Conservation (phyloP, 1,284 basidiomycete genomes). For the Apiotrichum mycotoxinovorans region DNA sequence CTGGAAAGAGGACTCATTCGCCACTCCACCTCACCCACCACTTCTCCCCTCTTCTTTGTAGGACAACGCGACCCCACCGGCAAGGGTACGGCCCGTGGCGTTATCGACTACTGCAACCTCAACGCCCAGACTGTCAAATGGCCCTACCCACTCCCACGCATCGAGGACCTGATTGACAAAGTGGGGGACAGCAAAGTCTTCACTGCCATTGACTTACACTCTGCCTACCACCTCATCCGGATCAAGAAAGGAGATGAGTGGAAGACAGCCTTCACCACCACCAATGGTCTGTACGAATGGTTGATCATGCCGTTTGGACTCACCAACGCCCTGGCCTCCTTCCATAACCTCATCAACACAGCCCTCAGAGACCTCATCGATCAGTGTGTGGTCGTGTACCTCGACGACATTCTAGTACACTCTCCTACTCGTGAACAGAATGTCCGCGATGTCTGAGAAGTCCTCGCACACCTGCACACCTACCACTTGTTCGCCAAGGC, state of each 20-base stretch:
- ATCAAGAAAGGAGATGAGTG: slow-evolving; percentile 47
- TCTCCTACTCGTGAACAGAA: slow-evolving; percentile 50
- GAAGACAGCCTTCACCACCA: slow-evolving; percentile 41
- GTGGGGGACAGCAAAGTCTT: slow-evolving; percentile 19
- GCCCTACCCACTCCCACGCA: slow-evolving; percentile 44
- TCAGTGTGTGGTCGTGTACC: slow-evolving; percentile 29
- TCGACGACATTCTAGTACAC: slow-evolving; percentile 35
- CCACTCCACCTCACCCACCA: slow-evolving; percentile 29
- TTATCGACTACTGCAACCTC: slow-evolving; percentile 52
- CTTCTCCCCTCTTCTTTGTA: slow-evolving; percentile 52
- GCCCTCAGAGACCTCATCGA: slow-evolving; percentile 30
- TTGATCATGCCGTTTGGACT: slow-evolving; percentile 49
- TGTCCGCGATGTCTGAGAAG: not conserved
- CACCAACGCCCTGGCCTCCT: slow-evolving; percentile 47
- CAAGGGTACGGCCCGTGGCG: slow-evolving; percentile 43
- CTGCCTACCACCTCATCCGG: slow-evolving; percentile 46
- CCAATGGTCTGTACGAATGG: slow-evolving; percentile 47
- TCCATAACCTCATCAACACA: slow-evolving; percentile 40
- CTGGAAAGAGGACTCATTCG: slow-evolving; percentile 35
- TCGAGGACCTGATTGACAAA: slow-evolving; percentile 49
- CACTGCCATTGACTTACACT: slow-evolving; percentile 47
- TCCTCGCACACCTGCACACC: not conserved
- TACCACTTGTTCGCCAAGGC: too few species aligned
- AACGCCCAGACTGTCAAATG: slow-evolving; percentile 51
- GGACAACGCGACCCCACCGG: slow-evolving; percentile 51